phyloP scores from a whole-genome alignment of 2,329 filamentous ascomycete species.

The Alternaria sp. region DNA sequence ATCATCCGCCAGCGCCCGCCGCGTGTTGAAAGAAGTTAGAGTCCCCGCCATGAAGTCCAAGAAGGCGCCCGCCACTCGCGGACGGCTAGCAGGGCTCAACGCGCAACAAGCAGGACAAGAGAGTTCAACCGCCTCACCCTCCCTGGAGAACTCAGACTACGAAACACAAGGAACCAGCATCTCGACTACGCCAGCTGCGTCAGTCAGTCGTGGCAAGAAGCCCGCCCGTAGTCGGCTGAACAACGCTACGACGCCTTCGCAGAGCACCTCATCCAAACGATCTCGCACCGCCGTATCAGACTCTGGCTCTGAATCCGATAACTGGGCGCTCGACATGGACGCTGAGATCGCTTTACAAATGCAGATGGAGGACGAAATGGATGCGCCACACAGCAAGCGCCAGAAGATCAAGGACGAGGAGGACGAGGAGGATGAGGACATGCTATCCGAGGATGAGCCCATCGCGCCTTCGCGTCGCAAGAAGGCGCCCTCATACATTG shows the following conservation, averaged over 20 bases:
- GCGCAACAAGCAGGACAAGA: constrained; percentile 22
- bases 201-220: constrained; percentile 28
- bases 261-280: constrained; percentile 32
- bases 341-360: constrained; percentile 63
- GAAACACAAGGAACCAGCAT: constrained; percentile 70
- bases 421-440: constrained; percentile 41
- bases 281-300: constrained; percentile 29
- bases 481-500: constrained; percentile 15
- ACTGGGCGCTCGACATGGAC: constrained; percentile 51
- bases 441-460: constrained; percentile 20
- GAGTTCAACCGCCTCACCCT: constrained; percentile 40
- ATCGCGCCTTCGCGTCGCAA: constrained; percentile 15
- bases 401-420: constrained; percentile 32
- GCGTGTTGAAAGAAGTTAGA: constrained; percentile 42
- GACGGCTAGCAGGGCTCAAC: constrained; percentile 14
- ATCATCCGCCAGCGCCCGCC: constrained; percentile 17
- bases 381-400: constrained; percentile 49
- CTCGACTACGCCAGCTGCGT: constrained; percentile 60
- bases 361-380: constrained; percentile 62
- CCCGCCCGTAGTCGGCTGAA: constrained; percentile 32
- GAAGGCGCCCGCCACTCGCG: constrained; percentile 18
- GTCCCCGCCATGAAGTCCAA: constrained; percentile 33
- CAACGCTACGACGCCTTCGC: constrained; percentile 20
- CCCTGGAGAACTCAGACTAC: constrained; percentile 54
- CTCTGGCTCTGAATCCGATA: constrained; percentile 40